phyloP scores from a whole-genome alignment of 345 rosid genomes.

The Eucalyptus melliodora region DNA sequence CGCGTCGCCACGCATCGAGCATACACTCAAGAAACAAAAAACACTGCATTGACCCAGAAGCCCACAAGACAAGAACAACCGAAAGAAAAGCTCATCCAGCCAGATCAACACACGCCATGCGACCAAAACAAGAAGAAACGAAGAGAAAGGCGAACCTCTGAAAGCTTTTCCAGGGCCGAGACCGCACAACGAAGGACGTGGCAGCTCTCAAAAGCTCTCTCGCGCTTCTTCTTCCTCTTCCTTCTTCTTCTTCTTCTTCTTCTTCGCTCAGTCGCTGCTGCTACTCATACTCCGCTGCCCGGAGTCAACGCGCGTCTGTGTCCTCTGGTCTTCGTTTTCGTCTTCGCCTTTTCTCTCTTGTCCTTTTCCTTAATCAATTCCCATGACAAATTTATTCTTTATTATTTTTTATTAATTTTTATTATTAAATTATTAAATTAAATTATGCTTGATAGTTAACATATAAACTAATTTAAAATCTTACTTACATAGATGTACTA shows the following conservation, averaged over 20 bases:
- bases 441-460: no score
- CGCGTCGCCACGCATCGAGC: background rate
- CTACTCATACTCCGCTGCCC: background rate
- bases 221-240: background rate
- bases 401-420: no score
- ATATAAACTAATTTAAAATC: no score
- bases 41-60: background rate
- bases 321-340: no score
- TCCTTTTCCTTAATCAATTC: no score
- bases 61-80: background rate
- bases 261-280: background rate
- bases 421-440: no score
- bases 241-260: no score
- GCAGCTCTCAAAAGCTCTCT: background rate
- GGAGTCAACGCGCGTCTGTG: background rate
- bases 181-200: background rate
- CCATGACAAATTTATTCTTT: no score
- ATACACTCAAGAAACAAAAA: background rate
- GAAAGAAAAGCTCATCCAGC: background rate
- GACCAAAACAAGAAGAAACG: background rate
- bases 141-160: background rate
- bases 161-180: background rate
- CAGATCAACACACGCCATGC: accelerated
- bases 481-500: no score
- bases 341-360: no score